Evolutionary conservation across 306 rosid species (phyloP).

Genomic region (Castanea crenata): DNA sequence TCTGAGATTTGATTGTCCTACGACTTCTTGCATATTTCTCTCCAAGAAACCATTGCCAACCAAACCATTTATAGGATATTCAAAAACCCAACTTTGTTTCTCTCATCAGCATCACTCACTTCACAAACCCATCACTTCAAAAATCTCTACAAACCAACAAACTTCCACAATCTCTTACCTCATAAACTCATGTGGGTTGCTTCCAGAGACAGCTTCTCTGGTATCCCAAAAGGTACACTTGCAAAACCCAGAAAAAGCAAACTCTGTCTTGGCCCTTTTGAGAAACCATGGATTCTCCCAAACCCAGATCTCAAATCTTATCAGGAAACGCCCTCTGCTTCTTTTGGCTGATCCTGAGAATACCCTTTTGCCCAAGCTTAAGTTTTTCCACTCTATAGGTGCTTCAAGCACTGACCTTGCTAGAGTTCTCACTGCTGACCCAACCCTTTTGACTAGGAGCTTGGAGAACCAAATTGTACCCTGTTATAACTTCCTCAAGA

Average conservation of each 20-base stretch:
- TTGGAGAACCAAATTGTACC: too few species aligned
- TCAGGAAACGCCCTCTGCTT: slow-evolving; percentile 10
- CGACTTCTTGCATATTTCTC: background rate
- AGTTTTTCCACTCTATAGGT: slow-evolving; percentile 31
- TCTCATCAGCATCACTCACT: background rate
- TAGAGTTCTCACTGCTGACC: slow-evolving; percentile 21
- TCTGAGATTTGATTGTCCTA: too few species aligned
- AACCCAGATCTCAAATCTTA: slow-evolving; percentile 23
- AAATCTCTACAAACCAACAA: too few species aligned
- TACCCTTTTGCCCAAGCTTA: slow-evolving; percentile 35
- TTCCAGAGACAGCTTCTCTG: slow-evolving; percentile 28
- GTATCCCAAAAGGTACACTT: slow-evolving; percentile 1
- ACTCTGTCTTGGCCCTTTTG: slow-evolving; percentile 32
- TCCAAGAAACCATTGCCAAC: background rate
- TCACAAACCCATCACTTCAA: too few species aligned
- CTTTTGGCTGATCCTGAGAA: slow-evolving; percentile 22
- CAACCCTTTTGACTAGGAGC: too few species aligned
- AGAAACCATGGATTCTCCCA: slow-evolving; percentile 28
- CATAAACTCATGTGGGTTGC: slow-evolving; percentile 24
- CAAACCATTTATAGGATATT: slow-evolving; percentile 6
- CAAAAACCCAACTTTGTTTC: background rate
- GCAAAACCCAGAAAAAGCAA: slow-evolving; percentile 13
- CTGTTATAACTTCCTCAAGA: too few species aligned
- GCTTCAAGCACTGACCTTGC: slow-evolving; percentile 29
- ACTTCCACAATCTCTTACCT: background rate